A percentile compares a stretch with the other conserved stretches of the same genome.
Conservation (phyloP, 2,329 filamentous ascomycete genomes). For the Thelonectria blattea region DNA sequence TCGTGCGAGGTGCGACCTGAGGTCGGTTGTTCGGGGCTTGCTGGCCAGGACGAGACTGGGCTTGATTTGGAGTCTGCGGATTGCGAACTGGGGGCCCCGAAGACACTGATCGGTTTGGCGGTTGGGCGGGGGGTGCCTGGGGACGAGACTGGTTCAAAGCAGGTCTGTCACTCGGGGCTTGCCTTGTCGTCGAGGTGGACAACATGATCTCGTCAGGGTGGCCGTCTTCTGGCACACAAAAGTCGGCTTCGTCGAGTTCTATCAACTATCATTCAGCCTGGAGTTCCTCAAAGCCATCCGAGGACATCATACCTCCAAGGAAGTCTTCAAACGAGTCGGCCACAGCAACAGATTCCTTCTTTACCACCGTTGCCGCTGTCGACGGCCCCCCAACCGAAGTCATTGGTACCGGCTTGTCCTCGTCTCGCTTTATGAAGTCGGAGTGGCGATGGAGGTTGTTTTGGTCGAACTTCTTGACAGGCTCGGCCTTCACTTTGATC, state of each 20-base stretch:
- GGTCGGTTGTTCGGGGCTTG: conserved; percentile 33
- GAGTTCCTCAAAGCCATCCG: conserved; percentile 45
- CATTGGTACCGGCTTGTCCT: conserved; percentile 30
- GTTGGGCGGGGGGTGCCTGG: conserved; percentile 28
- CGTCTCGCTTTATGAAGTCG: conserved; percentile 72
- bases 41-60: conserved; percentile 27
- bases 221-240: conserved; percentile 70
- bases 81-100: conserved; percentile 27
- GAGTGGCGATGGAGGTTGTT: conserved; percentile 81
- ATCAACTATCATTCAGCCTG: conserved; percentile 46
- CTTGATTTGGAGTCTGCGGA: conserved; percentile 45
- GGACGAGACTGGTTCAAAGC: conserved; percentile 27
- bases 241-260: conserved; percentile 80
- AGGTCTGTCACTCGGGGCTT: conserved; percentile 30
- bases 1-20: conserved; percentile 23
- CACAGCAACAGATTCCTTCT: conserved; percentile 37
- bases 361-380: conserved; percentile 28
- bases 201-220: conserved; percentile 80
- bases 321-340: conserved; percentile 59
- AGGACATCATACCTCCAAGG: conserved; percentile 53
- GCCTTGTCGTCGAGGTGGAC: conserved; percentile 39
- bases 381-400: not conserved
- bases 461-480: conserved; percentile 75
- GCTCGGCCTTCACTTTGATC: conserved; percentile 83
- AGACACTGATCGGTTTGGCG: conserved; percentile 27